Evolutionary conservation across 2,329 filamentous ascomycete genomes (phyloP).

Genomic region (Orbilia javanica): DNA sequence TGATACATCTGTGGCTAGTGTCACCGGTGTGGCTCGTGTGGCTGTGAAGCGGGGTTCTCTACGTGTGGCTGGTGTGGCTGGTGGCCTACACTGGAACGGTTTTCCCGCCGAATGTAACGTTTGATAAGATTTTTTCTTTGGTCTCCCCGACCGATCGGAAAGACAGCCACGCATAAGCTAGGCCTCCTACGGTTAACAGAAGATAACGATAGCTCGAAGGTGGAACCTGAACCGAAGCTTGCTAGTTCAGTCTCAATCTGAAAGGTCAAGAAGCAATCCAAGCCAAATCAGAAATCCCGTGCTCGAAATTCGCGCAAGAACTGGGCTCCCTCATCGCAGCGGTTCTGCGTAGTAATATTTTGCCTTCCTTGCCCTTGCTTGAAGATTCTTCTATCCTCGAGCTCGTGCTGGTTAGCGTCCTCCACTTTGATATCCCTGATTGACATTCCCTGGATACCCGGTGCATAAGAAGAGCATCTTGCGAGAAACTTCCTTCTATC

Average conservation of each 20-base stretch:
- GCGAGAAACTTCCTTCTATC: neutral
- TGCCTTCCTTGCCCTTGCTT: conserved; percentile 20
- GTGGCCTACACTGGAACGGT: neutral
- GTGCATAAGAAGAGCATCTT: conserved; percentile 16
- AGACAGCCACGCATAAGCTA: neutral
- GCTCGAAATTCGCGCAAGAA: conserved; percentile 49
- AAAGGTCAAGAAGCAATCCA: neutral
- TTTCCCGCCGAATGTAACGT: neutral
- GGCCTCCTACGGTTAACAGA: neutral
- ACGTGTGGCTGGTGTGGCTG: conserved; percentile 21
- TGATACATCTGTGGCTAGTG: neutral
- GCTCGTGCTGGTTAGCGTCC: conserved; percentile 14
- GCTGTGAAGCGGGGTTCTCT: too few species aligned
- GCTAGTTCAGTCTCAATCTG: neutral
- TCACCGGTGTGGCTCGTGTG: too few species aligned
- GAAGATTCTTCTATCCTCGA: conserved; percentile 16
- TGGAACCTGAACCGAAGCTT: neutral
- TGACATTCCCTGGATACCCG: conserved; percentile 35
- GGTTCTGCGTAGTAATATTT: neutral
- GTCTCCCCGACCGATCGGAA: conserved; percentile 12
- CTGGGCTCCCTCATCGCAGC: neutral
- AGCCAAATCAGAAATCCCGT: conserved; percentile 19
- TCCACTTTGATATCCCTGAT: conserved; percentile 24
- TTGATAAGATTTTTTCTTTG: conserved; percentile 1
- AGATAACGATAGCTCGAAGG: neutral